Evolutionary conservation across 805 yeast genomes (phyloP), one percentile per base, ranked within the genome.

Genomic region (Saccharomycopsis synnaedendra): DNA sequence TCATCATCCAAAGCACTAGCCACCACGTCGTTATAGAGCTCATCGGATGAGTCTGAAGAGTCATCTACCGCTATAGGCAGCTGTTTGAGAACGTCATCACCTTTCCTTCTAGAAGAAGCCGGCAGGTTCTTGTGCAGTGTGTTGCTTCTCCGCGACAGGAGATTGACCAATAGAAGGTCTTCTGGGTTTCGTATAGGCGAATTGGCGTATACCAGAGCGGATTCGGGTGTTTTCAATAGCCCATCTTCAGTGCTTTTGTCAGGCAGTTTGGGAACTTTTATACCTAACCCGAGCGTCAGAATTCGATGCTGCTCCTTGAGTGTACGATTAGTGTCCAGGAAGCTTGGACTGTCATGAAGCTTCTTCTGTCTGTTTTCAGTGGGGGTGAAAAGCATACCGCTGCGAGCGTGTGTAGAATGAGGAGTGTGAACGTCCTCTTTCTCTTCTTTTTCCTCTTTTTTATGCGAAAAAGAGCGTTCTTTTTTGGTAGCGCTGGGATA

Each of bases 291-390:
- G 28, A 48, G 44, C 5, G 48, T 39, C 6, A 40, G 34, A 31
- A 48, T 48, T 5, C 48, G 29, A 35, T 48, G 51, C 42, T 43
- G 48, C 28, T 48, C 51, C 36, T 44, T 48, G 3, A 48, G 32
- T 1, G 48, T 10, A 32, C 37, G 44, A 37, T 48, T 44, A 5
- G 48, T 36, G 37, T 48, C 51, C 5, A 42, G 34, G 33, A 48
- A 48, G 32, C 32, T 46, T 1, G 36, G 36, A 6, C 31, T 35
- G 11, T 45, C 48, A 33, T 39, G 31, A 29, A 40, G 11, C 36
- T 40, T 39, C 28, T 42, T 42, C 11, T 30, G 40, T n/a, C n/a
- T 8, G 10, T 45, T 30, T 19, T 8, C 32, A 27, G 44, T 41
- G 33, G 10, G 29, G 10, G 44, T 9, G 41, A 45, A 45, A 7